These are phyloP conservation scores for Takakia lepidozioides DNA, from an alignment of 225 moss, liverwort and hornwort genomes.

Conservation along the genomic window DNA sequence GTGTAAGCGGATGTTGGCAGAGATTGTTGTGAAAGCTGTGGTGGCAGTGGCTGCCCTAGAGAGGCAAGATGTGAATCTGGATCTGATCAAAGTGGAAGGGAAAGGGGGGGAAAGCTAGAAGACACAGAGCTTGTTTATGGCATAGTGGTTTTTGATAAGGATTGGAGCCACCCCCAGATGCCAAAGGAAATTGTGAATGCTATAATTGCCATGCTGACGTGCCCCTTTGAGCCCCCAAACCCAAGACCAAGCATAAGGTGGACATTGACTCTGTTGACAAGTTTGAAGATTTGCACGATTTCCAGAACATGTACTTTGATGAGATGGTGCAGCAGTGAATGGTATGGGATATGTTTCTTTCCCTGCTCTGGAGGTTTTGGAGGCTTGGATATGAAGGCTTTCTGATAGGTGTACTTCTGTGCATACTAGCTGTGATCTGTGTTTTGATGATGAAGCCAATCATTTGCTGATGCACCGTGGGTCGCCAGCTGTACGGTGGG, in stretches of 20 bases:
- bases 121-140: constrained; percentile 97
- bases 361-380: not conserved
- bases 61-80: constrained; percentile 91
- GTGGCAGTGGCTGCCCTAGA: constrained; percentile 95
- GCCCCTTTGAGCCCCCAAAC: constrained; percentile 99
- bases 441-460: constrained; percentile 99
- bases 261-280: constrained; percentile 97
- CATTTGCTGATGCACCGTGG: constrained; percentile 85
- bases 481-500: constrained; percentile 95
- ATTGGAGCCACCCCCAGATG: constrained; percentile 99
- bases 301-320: constrained; percentile 90
- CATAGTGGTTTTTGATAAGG: constrained; percentile 98
- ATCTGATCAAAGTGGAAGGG: constrained; percentile 96
- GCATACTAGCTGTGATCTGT: constrained; percentile 96
- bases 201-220: constrained; percentile 93
- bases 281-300: constrained; percentile 78
- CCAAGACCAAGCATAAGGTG: constrained; percentile 99
- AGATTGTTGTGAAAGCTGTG: constrained; percentile 95
- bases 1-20: constrained; percentile 87
- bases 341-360: constrained; percentile 21
- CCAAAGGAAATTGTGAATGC: constrained; percentile 83
- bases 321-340: constrained; percentile 99
- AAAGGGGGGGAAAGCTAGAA: constrained; percentile 97
- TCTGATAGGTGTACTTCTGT: not conserved
- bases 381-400: not conserved